Evolutionary conservation across 2,329 filamentous ascomycete genomes (phyloP).

Genomic region (Aspergillus luchuensis): DNA sequence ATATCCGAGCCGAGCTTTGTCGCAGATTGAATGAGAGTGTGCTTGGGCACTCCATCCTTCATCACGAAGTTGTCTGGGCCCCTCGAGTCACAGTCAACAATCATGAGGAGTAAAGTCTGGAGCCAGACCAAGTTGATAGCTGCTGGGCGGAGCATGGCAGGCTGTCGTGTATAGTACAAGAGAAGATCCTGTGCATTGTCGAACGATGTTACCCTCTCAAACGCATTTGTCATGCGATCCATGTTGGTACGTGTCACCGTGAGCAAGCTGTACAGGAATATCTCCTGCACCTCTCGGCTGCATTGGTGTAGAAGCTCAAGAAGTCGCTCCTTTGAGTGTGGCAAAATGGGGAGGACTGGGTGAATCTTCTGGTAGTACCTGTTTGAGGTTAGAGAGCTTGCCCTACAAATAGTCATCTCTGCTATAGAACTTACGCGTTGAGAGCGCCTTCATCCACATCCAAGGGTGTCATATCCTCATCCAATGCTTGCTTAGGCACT

Average conservation of each 20-base stretch:
- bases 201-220: slow-evolving; percentile 40
- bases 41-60: slow-evolving; percentile 45
- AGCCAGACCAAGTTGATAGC: slow-evolving; percentile 45
- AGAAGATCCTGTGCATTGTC: slow-evolving; percentile 45
- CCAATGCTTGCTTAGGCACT: slow-evolving; percentile 33
- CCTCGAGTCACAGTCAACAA: slow-evolving; percentile 46
- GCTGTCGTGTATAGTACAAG: slow-evolving; percentile 42
- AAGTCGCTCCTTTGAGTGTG: slow-evolving; percentile 42
- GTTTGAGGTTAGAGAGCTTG: slow-evolving; percentile 18
- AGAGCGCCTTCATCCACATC: slow-evolving; percentile 43
- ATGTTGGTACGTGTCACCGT: slow-evolving; percentile 43
- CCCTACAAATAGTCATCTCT: not conserved
- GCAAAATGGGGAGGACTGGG: slow-evolving; percentile 44
- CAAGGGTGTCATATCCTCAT: slow-evolving; percentile 39
- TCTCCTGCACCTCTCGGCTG: slow-evolving; percentile 44
- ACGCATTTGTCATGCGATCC: slow-evolving; percentile 35
- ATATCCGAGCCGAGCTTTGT: slow-evolving; percentile 42
- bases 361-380: slow-evolving; percentile 48
- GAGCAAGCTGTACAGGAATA: slow-evolving; percentile 44
- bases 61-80: slow-evolving; percentile 45
- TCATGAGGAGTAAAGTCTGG: slow-evolving; percentile 45
- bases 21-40: slow-evolving; percentile 42
- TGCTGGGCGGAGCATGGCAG: slow-evolving; percentile 35
- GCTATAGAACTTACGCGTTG: slow-evolving; percentile 36
- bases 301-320: slow-evolving; percentile 42